Evolutionary conservation across 495 filamentous ascomycete species (phyloP).

Genomic region (Polyplosphaeria fusca): DNA sequence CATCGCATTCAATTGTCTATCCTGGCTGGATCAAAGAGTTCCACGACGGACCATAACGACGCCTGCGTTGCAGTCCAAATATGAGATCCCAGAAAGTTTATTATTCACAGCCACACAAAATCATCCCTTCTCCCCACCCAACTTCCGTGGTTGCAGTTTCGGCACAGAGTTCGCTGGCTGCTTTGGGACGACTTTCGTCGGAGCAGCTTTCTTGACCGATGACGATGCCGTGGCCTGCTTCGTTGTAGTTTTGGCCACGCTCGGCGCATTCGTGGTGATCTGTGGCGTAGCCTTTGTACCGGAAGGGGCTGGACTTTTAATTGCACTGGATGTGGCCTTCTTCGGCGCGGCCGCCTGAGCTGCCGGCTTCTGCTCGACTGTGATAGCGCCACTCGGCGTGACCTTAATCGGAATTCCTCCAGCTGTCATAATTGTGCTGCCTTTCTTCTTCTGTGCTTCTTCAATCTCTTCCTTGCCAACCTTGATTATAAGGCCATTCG

Average conservation of each 20-base stretch:
- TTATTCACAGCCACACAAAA: no score
- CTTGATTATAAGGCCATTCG: conserved; percentile 21
- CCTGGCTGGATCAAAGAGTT: no score
- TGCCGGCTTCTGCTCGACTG: conserved; percentile 8
- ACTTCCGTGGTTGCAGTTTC: not conserved
- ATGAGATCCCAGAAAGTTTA: no score
- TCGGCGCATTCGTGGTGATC: not conserved
- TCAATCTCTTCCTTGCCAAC: conserved; percentile 19
- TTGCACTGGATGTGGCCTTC: not conserved
- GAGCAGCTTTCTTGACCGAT: conserved; percentile 1
- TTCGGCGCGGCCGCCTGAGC: not conserved
- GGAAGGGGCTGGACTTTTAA: not conserved
- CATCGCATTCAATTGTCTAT: no score
- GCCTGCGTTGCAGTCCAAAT: no score
- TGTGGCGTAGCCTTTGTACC: not conserved
- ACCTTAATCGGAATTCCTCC: conserved; percentile 26
- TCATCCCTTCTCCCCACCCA: no score
- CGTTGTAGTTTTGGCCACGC: not conserved
- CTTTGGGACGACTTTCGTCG: not conserved
- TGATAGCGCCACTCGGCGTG: conserved; percentile 19
- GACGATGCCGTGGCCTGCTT: not conserved
- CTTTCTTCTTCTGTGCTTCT: conserved; percentile 30
- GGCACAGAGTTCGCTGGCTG: not conserved
- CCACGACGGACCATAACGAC: no score
- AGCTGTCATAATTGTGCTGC: conserved; percentile 20